Percentiles rank a stretch among this genome's conserved stretches.
phyloP scores from a whole-genome alignment of 2,329 filamentous ascomycete species.

The Neonectria neomacrospora region DNA sequence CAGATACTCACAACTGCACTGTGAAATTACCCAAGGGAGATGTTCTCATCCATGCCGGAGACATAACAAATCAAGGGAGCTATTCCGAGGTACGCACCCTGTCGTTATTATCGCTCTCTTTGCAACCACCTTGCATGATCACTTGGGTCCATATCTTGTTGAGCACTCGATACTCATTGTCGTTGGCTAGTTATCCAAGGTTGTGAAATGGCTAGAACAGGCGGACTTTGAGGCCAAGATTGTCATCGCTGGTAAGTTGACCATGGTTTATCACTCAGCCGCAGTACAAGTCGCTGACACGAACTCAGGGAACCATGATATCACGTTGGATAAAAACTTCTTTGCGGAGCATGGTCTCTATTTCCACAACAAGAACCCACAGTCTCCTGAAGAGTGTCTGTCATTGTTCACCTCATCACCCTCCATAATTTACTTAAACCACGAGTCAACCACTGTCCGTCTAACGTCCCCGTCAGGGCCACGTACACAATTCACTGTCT shows the following conservation, averaged over 20 bases:
- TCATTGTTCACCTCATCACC: slow-evolving; percentile 63
- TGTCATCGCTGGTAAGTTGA: slow-evolving; percentile 69
- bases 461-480: slow-evolving; percentile 66
- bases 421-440: slow-evolving; percentile 72
- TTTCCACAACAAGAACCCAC: slow-evolving; percentile 67
- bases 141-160: not conserved
- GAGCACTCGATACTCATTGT: slow-evolving; percentile 20
- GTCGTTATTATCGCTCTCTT: slow-evolving; percentile 8
- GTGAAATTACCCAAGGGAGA: slow-evolving; percentile 76
- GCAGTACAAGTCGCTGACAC: slow-evolving; percentile 16
- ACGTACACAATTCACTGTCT: slow-evolving; percentile 71
- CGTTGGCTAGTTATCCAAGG: slow-evolving; percentile 62
- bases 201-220: slow-evolving; percentile 73
- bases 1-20: slow-evolving; percentile 78
- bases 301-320: slow-evolving; percentile 75
- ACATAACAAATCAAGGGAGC: slow-evolving; percentile 79
- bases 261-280: no score
- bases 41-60: slow-evolving; percentile 80
- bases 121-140: not conserved
- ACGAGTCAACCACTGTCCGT: slow-evolving; percentile 64
- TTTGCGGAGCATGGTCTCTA: slow-evolving; percentile 62
- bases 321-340: slow-evolving; percentile 74
- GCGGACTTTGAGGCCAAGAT: slow-evolving; percentile 77
- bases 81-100: slow-evolving; percentile 58
- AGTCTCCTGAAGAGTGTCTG: slow-evolving; percentile 65